phyloP scores from a whole-genome alignment of 2,329 filamentous ascomycete species.

The Raffaelea arxii region DNA sequence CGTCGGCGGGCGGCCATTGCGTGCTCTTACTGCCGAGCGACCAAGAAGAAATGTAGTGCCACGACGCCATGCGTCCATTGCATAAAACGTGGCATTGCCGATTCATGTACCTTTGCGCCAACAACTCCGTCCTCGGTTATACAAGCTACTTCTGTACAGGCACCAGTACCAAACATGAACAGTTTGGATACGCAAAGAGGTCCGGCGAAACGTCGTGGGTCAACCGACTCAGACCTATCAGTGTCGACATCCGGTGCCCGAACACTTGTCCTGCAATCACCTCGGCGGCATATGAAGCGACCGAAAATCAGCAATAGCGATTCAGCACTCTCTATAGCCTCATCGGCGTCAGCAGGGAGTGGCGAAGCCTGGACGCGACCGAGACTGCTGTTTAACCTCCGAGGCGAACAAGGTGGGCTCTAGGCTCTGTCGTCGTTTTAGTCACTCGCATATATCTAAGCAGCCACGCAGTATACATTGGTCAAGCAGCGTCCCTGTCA shows the following conservation, averaged over 20 bases:
- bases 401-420: constrained; percentile 1
- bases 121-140: too few relatives aligned
- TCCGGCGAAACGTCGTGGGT: neutral
- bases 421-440: neutral
- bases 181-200: too few relatives aligned
- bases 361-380: constrained; percentile 3
- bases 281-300: too few relatives aligned
- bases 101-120: neutral
- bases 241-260: too few relatives aligned
- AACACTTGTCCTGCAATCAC: too few relatives aligned
- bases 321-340: neutral
- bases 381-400: constrained; percentile 2
- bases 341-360: neutral
- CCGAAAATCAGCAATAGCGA: neutral
- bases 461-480: constrained; percentile 6
- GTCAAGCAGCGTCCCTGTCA: constrained; percentile 10
- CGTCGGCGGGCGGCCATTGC: constrained; percentile 8
- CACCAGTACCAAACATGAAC: too few relatives aligned
- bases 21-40: constrained; percentile 6
- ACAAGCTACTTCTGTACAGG: too few relatives aligned
- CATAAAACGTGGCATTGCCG: constrained; percentile 2
- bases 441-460: neutral
- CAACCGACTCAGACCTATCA: too few relatives aligned
- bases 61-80: constrained; percentile 7
- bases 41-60: constrained; percentile 10